Evolutionary conservation across 768 basidiomycete genomes (phyloP).

Genomic region (Suillus discolor): DNA sequence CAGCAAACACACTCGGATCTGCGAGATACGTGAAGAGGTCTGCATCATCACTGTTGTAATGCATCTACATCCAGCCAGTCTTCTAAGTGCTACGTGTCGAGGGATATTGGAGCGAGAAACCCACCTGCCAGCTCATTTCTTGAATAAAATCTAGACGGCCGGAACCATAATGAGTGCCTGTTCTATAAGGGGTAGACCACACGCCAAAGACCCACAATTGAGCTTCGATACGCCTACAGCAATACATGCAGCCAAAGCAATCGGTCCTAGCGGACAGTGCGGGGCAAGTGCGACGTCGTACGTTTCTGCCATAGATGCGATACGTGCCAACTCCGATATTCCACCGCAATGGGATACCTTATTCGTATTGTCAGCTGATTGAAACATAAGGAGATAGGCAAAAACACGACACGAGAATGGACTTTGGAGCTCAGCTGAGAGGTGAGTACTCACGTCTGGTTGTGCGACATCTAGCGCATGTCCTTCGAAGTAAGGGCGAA

Average conservation of each 20-base stretch:
- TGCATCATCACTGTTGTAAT: conserved; percentile 60
- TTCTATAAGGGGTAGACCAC: background rate
- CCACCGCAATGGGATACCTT: conserved; percentile 63
- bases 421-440: background rate
- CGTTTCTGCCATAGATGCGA: conserved; percentile 61
- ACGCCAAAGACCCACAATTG: conserved; percentile 48
- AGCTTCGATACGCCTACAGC: conserved; percentile 60
- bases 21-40: conserved; percentile 65
- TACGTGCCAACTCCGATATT: conserved; percentile 59
- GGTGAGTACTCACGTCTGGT: conserved; percentile 53
- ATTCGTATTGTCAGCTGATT: background rate
- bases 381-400: background rate
- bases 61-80: conserved; percentile 43
- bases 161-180: background rate
- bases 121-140: conserved; percentile 65
- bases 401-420: background rate
- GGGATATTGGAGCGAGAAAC: conserved; percentile 2
- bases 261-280: conserved; percentile 72
- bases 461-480: conserved; percentile 70
- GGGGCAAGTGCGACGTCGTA: conserved; percentile 76
- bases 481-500: conserved; percentile 64
- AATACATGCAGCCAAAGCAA: conserved; percentile 71
- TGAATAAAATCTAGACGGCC: conserved; percentile 52
- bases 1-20: conserved; percentile 53
- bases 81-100: background rate